Conservation (phyloP, 768 basidiomycete species). For the Gelatoporia subvermispora region DNA sequence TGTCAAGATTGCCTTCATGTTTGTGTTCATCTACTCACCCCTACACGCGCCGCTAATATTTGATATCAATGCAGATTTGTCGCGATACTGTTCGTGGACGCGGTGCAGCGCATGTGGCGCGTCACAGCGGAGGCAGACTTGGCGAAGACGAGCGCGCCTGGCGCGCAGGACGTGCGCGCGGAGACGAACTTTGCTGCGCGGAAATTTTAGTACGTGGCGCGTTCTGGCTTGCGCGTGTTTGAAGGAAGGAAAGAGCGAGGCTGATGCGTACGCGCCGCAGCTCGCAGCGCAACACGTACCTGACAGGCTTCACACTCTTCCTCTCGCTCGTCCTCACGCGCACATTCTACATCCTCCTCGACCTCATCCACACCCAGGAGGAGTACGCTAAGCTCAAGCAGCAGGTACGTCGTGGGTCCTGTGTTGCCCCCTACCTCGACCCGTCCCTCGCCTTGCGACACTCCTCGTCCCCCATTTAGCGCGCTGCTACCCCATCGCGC, state of each 20-base stretch:
- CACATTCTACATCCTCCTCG: slow-evolving; percentile 87
- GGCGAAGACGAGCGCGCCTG: slow-evolving; percentile 50
- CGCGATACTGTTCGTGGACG: slow-evolving; percentile 83
- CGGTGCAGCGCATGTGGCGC: slow-evolving; percentile 88
- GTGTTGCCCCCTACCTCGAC: neutral
- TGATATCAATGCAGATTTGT: slow-evolving; percentile 52
- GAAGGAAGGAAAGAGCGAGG: no score
- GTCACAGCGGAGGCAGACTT: slow-evolving; percentile 67
- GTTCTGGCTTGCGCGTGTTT: neutral
- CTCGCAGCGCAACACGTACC: slow-evolving; percentile 86
- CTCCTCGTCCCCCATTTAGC: no score
- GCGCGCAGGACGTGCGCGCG: slow-evolving; percentile 57
- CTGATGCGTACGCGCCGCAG: no score
- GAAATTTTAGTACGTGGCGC: slow-evolving; percentile 74
- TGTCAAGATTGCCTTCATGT: slow-evolving; percentile 95
- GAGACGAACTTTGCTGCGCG: slow-evolving; percentile 90
- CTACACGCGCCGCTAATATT: neutral
- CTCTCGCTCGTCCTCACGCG: slow-evolving; percentile 92
- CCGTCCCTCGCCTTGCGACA: no score
- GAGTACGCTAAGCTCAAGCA: slow-evolving; percentile 82
- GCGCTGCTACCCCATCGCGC: no score
- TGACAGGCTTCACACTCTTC: slow-evolving; percentile 92
- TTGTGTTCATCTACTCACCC: slow-evolving; percentile 17
- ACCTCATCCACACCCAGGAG: slow-evolving; percentile 87
- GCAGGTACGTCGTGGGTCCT: slow-evolving; percentile 18